Conservation (phyloP, 163 green algal genomes). For the Picocystis sp. region DNA sequence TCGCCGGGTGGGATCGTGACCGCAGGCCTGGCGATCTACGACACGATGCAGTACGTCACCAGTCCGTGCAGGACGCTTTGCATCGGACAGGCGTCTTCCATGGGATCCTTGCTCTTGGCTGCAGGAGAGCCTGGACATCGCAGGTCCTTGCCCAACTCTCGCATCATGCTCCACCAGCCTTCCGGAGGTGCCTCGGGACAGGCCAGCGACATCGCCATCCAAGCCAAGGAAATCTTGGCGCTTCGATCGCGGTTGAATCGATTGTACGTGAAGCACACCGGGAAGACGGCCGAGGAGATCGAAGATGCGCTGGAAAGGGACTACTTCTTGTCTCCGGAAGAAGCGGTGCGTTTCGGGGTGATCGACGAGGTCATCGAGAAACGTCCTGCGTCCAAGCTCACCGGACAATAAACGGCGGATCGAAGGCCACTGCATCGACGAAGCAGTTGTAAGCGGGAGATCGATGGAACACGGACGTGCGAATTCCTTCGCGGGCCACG, state of each 20-base stretch:
- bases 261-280: constrained; percentile 73
- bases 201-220: constrained; percentile 81
- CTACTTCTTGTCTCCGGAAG: constrained; percentile 56
- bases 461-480: too few species aligned
- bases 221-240: constrained; percentile 75
- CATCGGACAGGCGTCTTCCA: constrained; percentile 74
- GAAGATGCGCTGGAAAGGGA: constrained; percentile 63
- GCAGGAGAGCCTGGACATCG: constrained; percentile 57
- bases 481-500: constrained; percentile 14
- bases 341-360: constrained; percentile 61
- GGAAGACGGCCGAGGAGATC: constrained; percentile 23
- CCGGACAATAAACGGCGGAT: too few species aligned
- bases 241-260: constrained; percentile 50
- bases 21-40: constrained; percentile 89
- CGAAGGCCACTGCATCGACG: too few species aligned
- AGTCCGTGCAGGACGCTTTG: constrained; percentile 51
- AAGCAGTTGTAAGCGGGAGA: too few species aligned
- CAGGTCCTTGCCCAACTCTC: constrained; percentile 57
- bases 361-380: constrained; percentile 65
- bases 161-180: constrained; percentile 87
- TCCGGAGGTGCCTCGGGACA: constrained; percentile 61
- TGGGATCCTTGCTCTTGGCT: constrained; percentile 78
- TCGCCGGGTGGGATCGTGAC: constrained; percentile 80
- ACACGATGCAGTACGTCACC: constrained; percentile 92
- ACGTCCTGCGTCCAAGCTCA: neutral